These are phyloP conservation scores for Neospora caninum DNA, from an alignment of 169 alveolate species.

Conservation along the genomic window DNA sequence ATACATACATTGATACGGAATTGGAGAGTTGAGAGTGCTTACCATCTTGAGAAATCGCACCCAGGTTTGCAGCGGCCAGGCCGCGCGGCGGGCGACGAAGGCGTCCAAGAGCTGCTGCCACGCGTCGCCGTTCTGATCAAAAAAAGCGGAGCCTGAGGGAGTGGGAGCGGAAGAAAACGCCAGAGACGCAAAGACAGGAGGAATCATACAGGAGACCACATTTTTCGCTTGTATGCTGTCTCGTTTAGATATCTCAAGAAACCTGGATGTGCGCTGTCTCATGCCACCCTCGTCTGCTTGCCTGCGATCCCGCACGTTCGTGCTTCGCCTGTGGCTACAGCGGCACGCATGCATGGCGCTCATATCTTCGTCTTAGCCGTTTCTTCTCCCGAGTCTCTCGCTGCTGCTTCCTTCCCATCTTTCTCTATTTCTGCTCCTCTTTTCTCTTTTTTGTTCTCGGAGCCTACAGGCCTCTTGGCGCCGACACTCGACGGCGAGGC, in stretches of 20 bases:
- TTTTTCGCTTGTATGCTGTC: no score
- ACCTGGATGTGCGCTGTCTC: no score
- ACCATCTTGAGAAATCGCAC: not conserved
- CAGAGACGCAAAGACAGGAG: no score
- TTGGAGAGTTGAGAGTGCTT: not conserved
- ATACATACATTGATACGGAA: not conserved
- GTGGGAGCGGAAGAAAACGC: not conserved
- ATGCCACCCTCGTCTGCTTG: no score
- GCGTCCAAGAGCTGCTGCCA: slow-evolving; percentile 1
- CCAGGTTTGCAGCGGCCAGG: not conserved
- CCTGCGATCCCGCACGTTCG: no score
- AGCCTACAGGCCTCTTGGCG: not conserved
- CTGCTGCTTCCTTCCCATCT: not conserved
- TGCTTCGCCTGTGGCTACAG: no score
- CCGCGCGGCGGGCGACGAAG: not conserved
- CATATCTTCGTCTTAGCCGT: no score
- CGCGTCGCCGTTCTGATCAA: not conserved
- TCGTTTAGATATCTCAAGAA: no score
- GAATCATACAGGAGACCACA: no score
- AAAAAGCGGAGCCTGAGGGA: not conserved
- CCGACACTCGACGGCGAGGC: slow-evolving; percentile 2
- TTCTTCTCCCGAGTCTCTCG: not conserved
- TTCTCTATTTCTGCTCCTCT: not conserved
- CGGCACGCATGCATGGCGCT: no score
- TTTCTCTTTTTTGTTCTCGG: no score